Base-by-base conservation (phyloP, 306 rosid genomes). In the Cicer judaicum region DNA sequence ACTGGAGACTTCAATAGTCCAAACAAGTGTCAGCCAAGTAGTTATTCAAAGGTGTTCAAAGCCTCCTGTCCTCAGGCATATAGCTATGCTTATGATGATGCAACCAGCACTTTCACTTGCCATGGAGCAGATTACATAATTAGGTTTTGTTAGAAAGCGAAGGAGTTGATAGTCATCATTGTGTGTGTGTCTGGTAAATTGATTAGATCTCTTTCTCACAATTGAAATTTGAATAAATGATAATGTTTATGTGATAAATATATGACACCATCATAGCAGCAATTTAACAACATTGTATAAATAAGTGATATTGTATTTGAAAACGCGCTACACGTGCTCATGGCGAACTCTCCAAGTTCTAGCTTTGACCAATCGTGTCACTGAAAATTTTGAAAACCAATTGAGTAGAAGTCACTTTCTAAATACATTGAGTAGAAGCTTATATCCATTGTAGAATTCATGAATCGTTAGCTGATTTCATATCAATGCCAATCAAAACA, bases 81-180 rank as follows among this genome's bases (percentile, higher is more conserved):
- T 59, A 86, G 87, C 42, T 87, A 88, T 77, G 91, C 96, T 39
- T 88, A 86, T 61, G 93, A 90, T 76, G 96, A 88, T 82, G 61
- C 71, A 39, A 78, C 89, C 61, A 86, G 91, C 83, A 87, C 78
- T 75, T 86, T 86, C 62, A 85, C 93, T 60, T 90, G 93, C 82
- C 36, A 77, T 6, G 81, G 84, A 11, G 86, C 88, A 64, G 43
- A 83, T 52, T 88, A 87, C 63, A 62, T 79, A 49, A 85, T 90
- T 77, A 78, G 60, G 72, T 88, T 88, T 86, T 90, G 92, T 80
- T 89, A 76, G 63, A 75, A 41, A 57, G 38, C 64, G 38, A 6
- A 52, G 15, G 16, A 48, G 6, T 46, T 14, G 56, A n/a, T 47
- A 64, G 10, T 42, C 70, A 55, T 2, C 40, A 34, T 41, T 0